Base-by-base conservation (phyloP, 2,329 filamentous ascomycete genomes). In the Ilyonectria robusta region DNA sequence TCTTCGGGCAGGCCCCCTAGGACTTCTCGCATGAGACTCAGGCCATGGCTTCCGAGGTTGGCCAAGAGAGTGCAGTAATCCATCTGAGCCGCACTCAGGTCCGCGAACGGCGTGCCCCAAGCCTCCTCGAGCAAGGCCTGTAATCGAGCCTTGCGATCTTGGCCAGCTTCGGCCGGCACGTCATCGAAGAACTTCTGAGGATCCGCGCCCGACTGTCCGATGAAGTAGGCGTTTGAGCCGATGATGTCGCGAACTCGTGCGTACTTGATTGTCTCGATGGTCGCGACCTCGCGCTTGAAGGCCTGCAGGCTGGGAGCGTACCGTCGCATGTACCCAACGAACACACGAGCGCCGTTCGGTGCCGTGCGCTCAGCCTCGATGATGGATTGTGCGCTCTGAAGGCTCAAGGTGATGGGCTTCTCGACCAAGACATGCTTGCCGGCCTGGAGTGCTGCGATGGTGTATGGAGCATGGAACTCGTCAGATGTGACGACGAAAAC, bases 261-360 rank as follows among this genome's bases (percentile, higher is more conserved):
- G 70, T 91, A 90, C 50, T 83, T 76, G 21, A 91, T 86, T 55
- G 82, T 80, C 0, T 80, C 81, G 7, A 89, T 82, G 0, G 74
- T 76, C 0, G 78, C 83, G 1, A 91, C 79, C 71, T 91, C 89
- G 19, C 71, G 53, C 69, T 84, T 81, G 59, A 90, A 83, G 0
- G 86, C 83, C 17, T 86, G 79, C 1, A 81, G 78, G 71, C 83
- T 82, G 0, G 86, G 78, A 0, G 89, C 88, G 73, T 90, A 89
- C 40, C 89, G 82, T 21, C 89, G 81, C 82, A 89, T 89, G 69
- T 88, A 89, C 2, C 87, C 88, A 1, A 91, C 86, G 71, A 91
- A 87, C 4, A 89, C 81, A 6, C 78, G 77, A 70, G 71, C 4
- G 82, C 80, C 59, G 0, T 81, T 82, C 26, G 75, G 72, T 2